Evolutionary conservation across 352 stramenopile species (phyloP).

Genomic region (Phytophthora constricta): DNA sequence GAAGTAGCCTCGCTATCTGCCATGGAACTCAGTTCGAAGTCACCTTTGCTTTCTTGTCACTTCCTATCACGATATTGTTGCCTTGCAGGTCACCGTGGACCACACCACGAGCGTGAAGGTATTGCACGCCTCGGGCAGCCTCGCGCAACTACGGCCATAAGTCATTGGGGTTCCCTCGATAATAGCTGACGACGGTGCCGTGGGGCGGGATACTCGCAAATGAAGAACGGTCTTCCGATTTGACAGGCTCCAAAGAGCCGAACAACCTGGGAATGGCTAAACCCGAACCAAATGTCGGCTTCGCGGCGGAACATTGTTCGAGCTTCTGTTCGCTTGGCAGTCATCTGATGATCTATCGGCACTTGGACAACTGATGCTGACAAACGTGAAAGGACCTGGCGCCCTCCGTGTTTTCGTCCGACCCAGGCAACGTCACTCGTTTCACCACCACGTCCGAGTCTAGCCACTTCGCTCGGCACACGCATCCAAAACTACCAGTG

Average conservation of each 20-base stretch:
- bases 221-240: neutral
- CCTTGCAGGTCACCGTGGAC: neutral
- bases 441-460: too few relatives aligned
- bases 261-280: neutral
- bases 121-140: neutral
- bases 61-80: neutral
- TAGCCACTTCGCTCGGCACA: too few relatives aligned
- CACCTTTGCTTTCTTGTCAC: neutral
- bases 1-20: too few relatives aligned
- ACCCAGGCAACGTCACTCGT: too few relatives aligned
- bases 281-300: neutral
- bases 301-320: neutral
- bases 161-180: too few relatives aligned
- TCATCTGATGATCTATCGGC: too few relatives aligned
- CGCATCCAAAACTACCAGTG: too few relatives aligned
- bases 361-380: too few relatives aligned
- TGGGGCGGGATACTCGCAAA: neutral
- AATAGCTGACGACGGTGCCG: too few relatives aligned
- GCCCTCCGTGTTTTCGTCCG: too few relatives aligned
- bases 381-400: too few relatives aligned
- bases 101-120: neutral
- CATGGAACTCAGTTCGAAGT: neutral
- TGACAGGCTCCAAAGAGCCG: neutral
- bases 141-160: neutral
- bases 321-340: too few relatives aligned